phyloP scores from a whole-genome alignment of 768 basidiomycete species.

The Chalciporus pseudorubinellus region DNA sequence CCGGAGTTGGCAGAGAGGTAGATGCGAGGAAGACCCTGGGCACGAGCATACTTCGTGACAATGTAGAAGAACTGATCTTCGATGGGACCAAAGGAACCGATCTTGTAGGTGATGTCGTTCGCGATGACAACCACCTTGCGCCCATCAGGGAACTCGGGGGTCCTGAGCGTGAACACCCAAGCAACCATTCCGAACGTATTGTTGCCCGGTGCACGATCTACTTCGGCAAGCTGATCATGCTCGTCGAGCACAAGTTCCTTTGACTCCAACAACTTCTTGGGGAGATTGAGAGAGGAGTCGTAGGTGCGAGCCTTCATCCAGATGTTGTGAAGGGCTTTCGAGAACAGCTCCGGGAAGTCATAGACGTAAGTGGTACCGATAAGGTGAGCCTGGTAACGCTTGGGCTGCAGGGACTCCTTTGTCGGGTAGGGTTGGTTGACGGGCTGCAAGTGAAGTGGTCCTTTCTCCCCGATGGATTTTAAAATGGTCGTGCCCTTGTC shows the following conservation, averaged over 20 bases:
- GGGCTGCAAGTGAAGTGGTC: conserved; percentile 92
- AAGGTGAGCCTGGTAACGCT: conserved; percentile 97
- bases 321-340: conserved; percentile 91
- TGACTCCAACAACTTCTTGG: conserved; percentile 77
- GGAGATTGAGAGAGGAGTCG: conserved; percentile 66
- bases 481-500: conserved; percentile 94
- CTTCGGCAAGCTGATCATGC: conserved; percentile 84
- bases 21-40: conserved; percentile 85
- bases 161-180: conserved; percentile 91
- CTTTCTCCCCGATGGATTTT: conserved; percentile 98
- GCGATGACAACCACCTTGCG: conserved; percentile 87
- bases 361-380: conserved; percentile 98
- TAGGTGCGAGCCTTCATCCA: conserved; percentile 73
- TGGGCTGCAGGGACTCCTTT: conserved; percentile 97
- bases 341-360: conserved; percentile 99
- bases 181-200: conserved; percentile 98
- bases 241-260: conserved; percentile 94
- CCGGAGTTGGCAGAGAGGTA: conserved; percentile 99
- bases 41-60: conserved; percentile 90
- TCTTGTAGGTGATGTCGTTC: conserved; percentile 98
- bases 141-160: conserved; percentile 89
- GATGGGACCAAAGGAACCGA: conserved; percentile 93
- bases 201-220: conserved; percentile 89
- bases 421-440: conserved; percentile 93
- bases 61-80: conserved; percentile 98